Percentiles rank a stretch among this genome's conserved stretches.
Conservation (phyloP, 306 rosid species). For the Ormosia semicastrata region DNA sequence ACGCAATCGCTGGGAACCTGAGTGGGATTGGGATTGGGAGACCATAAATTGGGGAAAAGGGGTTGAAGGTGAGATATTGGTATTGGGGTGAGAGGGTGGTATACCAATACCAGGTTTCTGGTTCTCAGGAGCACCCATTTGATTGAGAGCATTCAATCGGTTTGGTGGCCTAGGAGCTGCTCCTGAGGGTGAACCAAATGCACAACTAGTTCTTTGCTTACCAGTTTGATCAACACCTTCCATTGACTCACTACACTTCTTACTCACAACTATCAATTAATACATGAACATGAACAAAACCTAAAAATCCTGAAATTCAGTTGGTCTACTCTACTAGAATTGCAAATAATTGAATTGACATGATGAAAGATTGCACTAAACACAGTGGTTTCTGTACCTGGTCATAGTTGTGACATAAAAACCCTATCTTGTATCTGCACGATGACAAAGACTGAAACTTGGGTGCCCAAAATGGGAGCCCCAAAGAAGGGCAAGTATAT, state of each 20-base stretch:
- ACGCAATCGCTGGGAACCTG: slow-evolving; percentile 40
- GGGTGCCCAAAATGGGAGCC: neutral
- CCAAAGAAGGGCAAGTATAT: neutral
- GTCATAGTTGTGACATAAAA: neutral
- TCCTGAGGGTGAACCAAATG: slow-evolving; percentile 35
- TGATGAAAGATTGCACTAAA: neutral
- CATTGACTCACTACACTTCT: slow-evolving; percentile 40
- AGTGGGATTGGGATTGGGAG: slow-evolving; percentile 22
- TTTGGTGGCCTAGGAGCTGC: slow-evolving; percentile 28
- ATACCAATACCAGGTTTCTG: slow-evolving; percentile 69
- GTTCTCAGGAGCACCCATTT: slow-evolving; percentile 52
- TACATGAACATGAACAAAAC: neutral
- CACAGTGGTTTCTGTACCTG: slow-evolving; percentile 31
- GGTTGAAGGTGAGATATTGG: slow-evolving; percentile 36
- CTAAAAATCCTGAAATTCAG: slow-evolving; percentile 5
- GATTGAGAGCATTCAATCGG: slow-evolving; percentile 41
- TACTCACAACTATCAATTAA: neutral
- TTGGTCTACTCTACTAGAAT: neutral
- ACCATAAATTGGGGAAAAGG: slow-evolving; percentile 41
- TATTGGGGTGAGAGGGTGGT: slow-evolving; percentile 66
- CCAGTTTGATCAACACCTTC: slow-evolving; percentile 48
- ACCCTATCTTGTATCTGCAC: slow-evolving; percentile 34
- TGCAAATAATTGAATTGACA: neutral
- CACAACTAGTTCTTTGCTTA: slow-evolving; percentile 30
- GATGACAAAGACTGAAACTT: slow-evolving; percentile 15